Base-by-base conservation (phyloP, 306 rosid species). In the Crotalaria pallida region DNA sequence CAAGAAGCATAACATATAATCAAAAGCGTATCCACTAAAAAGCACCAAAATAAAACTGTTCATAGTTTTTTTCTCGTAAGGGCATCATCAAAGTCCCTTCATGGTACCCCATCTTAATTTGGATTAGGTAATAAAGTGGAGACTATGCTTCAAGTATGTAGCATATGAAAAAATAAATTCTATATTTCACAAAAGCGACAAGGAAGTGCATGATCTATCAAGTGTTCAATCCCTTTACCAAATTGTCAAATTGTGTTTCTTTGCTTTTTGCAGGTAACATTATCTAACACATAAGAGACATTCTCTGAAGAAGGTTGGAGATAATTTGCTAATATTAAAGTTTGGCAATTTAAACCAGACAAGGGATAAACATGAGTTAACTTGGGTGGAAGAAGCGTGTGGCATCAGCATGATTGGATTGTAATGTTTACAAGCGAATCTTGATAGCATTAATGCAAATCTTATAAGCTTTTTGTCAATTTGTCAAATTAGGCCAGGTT, bases 21-120 rank as follows among this genome's bases (percentile, higher is more conserved):
- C 69, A 65, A 71, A 79, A 59, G 70, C 73, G 79, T 38, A 60
- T 79, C 81, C 84, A 79, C 78, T 67, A 55, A 73, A 77, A 51
- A 44, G 40, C 73, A 41, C 31, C 44, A 10, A 38, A 40, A 40
- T n/a, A 64, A 18, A 50, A 77, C 82, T 81, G 69, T 79, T 72
- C 31, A 19, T 13, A 55, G 67, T 56, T 60, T 18, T 48, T 81
- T 73, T 43, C 18, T 43, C 44, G 6, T 31, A 69, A 38, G 53
- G 48, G 60, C 75, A 77, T 47, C 75, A 77, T 31, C 66, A 64
- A 51, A 44, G n/a, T n/a, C 64, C 53, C 66, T 48, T 49, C 38
- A 6, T 6, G 43, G 19, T 67, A 47, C 45, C 73, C 62, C 66
- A 84, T 60, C 61, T 65, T 66, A 73, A 76, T 65, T 67, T 81